Base-by-base conservation (phyloP, 1,284 basidiomycete species). In the Meira miltonrushii region DNA sequence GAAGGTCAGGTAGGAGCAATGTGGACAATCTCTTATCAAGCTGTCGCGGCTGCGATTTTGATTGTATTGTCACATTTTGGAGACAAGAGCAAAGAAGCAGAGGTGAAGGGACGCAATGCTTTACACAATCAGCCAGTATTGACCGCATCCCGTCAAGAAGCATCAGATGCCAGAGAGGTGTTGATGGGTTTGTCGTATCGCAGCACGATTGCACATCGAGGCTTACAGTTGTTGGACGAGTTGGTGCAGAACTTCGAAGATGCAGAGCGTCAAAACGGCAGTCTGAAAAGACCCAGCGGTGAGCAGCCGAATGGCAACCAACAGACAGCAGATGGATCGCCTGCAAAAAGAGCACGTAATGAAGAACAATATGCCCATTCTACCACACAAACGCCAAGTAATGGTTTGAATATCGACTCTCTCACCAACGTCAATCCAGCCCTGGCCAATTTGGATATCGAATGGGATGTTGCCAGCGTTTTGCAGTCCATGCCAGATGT, bases 401-500 rank as follows among this genome's bases (percentile, higher is more conserved):
- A 33, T 33, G 28, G 28, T 8, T 56, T 56, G 9, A 41, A 50
- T 25, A 58, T 38, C 19, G 61, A 66, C 4, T 50, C 47, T 33
- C 28, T 33, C 3, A 33, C 28, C 3, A 33, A 33, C 28, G 28
- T 33, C 3, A 33, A 33, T 33, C 28, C 28, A 33, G 43, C 51
- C 8, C 21, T 44, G 17, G n/a, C 48, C 19, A 23, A 25, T 17
- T 53, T 46, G 28, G 10, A 38, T 7, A 58, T 68, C 57, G 58
- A 64, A 5, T 58, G 64, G 54, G 61, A 66, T 54, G 66, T 68
- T 25, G 55, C 66, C 1, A 61, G 64, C 1, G 61, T 65, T 25
- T 58, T 68, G 8, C 64, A 68, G 38, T 66, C 61, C 5, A 66
- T 68, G 64, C 67, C 67, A 12, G 67, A 68, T 43, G 64, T 68